Evolutionary conservation across 345 rosid genomes (phyloP), one percentile per base, ranked within the genome.

Genomic region (Rhodamnia rubescens): DNA sequence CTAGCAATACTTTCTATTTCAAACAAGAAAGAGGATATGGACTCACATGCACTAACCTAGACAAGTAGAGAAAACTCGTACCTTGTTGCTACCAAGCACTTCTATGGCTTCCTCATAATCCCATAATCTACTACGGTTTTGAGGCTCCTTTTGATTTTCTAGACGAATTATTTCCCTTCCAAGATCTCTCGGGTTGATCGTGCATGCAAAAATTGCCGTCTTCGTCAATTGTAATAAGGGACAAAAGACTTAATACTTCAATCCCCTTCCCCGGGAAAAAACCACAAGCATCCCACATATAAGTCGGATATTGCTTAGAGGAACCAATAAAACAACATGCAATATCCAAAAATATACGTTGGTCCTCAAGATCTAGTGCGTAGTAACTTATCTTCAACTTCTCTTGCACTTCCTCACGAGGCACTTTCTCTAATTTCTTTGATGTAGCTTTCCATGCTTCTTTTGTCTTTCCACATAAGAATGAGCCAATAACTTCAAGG

Each of bases 141-240:
- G 11, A 61, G 74, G 74, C 11, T 61, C 0, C 10, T 3, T 29
- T 61, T 4, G 21, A 29, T 4, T 29, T 61, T 61, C 5, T 15
- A 1, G 0, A 29, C 42, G 1, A 61, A 61, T 11, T 7, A 61
- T 61, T 61, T 1, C 42, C 11, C 74, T 61, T 29, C 42, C 74
- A 14, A 61, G 5, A 61, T 61, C 74, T 29, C 74, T 61, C 5
- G 29, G 29, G 7, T 61, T 61, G 74, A 29, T 61, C 74, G 1
- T 61, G 74, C 74, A 61, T 61, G 2, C 29, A 0, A 7, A 61
- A 0, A 0, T 0, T 1, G 42, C 40, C 3, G 0, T 61, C 6
- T 11, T 26, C 29, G 2, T 58, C 69, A 59, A 59, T 13, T 2
- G n/a, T 59, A 59, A 59, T 59, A 8, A n/a, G 69, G 1, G 36